Evolutionary conservation across 495 filamentous ascomycete species (phyloP), one percentile per base, ranked within the genome.

Genomic region (Rhypophila decipiens): DNA sequence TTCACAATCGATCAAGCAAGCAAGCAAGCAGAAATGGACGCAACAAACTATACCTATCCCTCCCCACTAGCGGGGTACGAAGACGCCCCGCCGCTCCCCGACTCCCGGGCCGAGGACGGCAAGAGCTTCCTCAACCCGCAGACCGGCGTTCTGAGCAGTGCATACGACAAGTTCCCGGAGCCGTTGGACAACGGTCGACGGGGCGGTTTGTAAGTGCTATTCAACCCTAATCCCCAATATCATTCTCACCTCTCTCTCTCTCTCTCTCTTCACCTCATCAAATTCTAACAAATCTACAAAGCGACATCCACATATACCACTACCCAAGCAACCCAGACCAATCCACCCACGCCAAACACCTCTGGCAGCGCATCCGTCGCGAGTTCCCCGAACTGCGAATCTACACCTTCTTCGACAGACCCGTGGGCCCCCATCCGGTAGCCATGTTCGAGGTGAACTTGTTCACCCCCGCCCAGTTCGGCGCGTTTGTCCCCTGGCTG

Each of bases 391-490:
- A 96, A 59, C 75, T 95, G 15, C 77, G 87, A 35, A 83, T 94
- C 55, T 95, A 95, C 62, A 68, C 64, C 2, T 70, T 94, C 52
- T 94, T 78, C 73, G 83, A 93, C 54, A 60, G 69, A 33, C 88
- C 88, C 2, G 60, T 95, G 5, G 90, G 90, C 0, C 90, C 90
- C 2, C 90, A 96, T 56, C 83, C 85, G 0, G 66, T 87, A 0
- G 86, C 80, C 38, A 96, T 96, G 90, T 88, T 96, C 53, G 90
- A 96, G 64, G 90, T 95, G 13, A 93, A 93, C 51, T 31, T 96
- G 22, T 86, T 90, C 62, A 88, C 83, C 0, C 90, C 90, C 0
- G 80, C 80, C 4, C 87, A 96, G 62, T 93, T 95, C 54, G 89
- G 89, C 2, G 90, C 89, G 0, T 91, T 95, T 53, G 63, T 95